Evolutionary conservation across 306 rosid genomes (phyloP).

Genomic region (Quercus berberidifolia): DNA sequence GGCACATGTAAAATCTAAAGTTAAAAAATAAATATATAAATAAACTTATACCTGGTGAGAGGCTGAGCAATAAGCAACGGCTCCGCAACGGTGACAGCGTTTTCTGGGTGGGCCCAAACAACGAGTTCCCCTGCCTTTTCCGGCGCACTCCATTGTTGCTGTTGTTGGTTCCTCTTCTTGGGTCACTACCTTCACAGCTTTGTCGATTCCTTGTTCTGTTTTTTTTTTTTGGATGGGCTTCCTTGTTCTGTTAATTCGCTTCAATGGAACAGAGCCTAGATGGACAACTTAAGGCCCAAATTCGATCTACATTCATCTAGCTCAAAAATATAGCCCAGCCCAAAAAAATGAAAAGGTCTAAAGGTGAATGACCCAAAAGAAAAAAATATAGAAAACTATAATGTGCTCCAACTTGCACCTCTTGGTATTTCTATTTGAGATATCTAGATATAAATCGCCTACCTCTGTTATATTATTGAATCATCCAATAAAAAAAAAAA

Average conservation of each 20-base stretch:
- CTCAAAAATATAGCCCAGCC: background rate
- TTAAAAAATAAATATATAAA: background rate
- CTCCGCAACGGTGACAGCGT: conserved; percentile 71
- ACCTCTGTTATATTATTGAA: too few species aligned
- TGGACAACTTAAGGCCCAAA: background rate
- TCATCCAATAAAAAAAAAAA: too few species aligned
- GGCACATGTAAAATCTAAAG: background rate
- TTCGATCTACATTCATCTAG: too few species aligned
- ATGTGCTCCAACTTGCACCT: too few species aligned
- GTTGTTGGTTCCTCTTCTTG: background rate
- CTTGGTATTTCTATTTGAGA: too few species aligned
- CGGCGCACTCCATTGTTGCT: conserved; percentile 74
- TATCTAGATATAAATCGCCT: too few species aligned
- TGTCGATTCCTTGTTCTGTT: too few species aligned
- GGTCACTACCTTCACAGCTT: background rate
- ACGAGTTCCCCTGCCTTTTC: conserved; percentile 58
- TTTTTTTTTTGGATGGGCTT: too few species aligned
- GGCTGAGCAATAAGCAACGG: conserved; percentile 78
- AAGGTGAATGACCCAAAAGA: too few species aligned
- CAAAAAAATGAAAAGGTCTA: background rate
- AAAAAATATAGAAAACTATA: too few species aligned
- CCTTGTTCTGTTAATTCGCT: too few species aligned
- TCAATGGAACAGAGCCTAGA: too few species aligned
- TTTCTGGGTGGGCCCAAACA: conserved; percentile 59
- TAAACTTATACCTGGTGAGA: conserved; percentile 57